Evolutionary conservation across 164 flowering plant genomes (phyloP).

Genomic region (Aristolochia contorta): DNA sequence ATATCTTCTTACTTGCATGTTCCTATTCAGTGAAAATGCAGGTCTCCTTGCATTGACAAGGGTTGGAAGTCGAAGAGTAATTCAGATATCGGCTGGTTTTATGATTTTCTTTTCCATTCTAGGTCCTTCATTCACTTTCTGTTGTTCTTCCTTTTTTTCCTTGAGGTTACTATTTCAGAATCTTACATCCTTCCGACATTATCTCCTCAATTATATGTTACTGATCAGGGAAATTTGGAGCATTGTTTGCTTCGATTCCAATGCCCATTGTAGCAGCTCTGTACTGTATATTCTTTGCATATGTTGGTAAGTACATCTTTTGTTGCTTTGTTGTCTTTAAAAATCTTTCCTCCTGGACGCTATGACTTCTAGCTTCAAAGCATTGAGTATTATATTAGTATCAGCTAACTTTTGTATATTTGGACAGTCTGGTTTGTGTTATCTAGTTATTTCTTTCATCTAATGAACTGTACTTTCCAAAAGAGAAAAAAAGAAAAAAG

Average conservation of each 20-base stretch:
- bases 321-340: background rate
- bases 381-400: too few relatives aligned
- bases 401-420: too few relatives aligned
- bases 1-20: constrained; percentile 1
- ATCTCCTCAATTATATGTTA: background rate
- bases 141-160: background rate
- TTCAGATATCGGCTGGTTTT: constrained; percentile 53
- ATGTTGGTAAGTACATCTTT: constrained; percentile 38
- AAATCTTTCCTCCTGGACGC: too few relatives aligned
- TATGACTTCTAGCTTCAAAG: too few relatives aligned
- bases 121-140: constrained; percentile 25
- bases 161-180: background rate
- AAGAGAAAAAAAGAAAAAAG: too few relatives aligned
- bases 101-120: constrained; percentile 75
- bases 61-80: constrained; percentile 73
- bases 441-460: too few relatives aligned
- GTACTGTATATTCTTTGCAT: constrained; percentile 48
- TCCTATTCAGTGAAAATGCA: constrained; percentile 52
- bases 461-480: too few relatives aligned
- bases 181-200: too few relatives aligned
- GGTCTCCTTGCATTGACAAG: constrained; percentile 68
- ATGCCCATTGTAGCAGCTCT: constrained; percentile 25
- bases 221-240: constrained; percentile 22
- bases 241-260: constrained; percentile 23
- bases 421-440: too few relatives aligned